Base-by-base conservation (phyloP, 2,329 filamentous ascomycete genomes). In the Didymella exigua region DNA sequence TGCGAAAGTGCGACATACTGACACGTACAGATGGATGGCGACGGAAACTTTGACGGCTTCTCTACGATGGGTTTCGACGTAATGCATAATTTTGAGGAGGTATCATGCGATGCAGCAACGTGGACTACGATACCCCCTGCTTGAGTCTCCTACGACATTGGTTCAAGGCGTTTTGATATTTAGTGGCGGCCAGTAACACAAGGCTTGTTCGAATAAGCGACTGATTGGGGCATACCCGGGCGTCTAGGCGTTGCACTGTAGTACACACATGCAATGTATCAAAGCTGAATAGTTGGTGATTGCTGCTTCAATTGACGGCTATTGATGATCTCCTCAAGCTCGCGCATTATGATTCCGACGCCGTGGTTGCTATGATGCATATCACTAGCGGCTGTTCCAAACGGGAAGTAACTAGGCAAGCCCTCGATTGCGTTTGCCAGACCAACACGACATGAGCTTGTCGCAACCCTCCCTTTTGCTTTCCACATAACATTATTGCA, bases 21-120 rank as follows among this genome's bases (percentile, higher is more conserved):
- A 78, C 70, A 60, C 71, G 48, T 30, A 16, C 63, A 90, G 88
- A 86, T 88, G 72, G 84, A 87, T 57, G 84, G 84, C 14, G 89
- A 92, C 68, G 88, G 89, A 48, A 85, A 86, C 42, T 85, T 86
- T 60, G 90, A 95, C 72, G 86, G 87, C 30, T 78, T 96, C 54
- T 81, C 87, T 50, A 86, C 85, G 0, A 91, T 96, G 88, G 91
- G 91, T 1, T 96, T 96, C 69, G 86, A 86, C 60, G 84, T 90
- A 38, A 77, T 92, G 59, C 89, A 93, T 75, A 87, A 83, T 34
- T 96, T 92, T 73, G 91, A 96, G 67, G 90, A 96, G 73, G 84
- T 95, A 48, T 89, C 86, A 56, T 87, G 84, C 66, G 85, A 89
- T 71, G 84, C 84, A 38, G 80, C 82, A 44, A 85, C 83, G 7